Conservation (phyloP, 768 basidiomycete species). For the Panaeolus papilionaceus region DNA sequence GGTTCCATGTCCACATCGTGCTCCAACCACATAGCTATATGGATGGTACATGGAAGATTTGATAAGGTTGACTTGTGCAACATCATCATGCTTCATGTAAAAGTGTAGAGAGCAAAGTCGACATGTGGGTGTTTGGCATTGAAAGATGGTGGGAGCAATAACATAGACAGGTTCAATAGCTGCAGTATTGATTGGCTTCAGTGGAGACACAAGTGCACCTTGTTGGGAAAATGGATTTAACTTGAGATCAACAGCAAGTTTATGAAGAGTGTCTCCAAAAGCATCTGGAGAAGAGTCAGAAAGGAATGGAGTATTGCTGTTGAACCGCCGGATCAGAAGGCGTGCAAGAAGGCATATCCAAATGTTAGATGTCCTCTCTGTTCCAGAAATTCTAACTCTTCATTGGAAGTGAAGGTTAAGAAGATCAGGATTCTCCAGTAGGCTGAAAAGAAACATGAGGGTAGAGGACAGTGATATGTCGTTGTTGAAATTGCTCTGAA, state of each 20-base stretch:
- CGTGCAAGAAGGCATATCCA: background rate
- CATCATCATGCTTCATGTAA: conserved; percentile 2
- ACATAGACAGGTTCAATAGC: background rate
- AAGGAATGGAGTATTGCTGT: background rate
- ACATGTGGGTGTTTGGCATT: background rate
- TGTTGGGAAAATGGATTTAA: background rate
- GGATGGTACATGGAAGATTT: too few relatives aligned
- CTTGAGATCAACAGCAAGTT: background rate
- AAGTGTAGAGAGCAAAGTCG: background rate
- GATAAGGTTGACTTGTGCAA: background rate
- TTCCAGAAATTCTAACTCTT: conserved; percentile 3
- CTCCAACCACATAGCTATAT: background rate
- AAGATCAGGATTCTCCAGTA: too few relatives aligned
- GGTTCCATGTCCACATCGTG: background rate
- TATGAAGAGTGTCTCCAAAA: background rate
- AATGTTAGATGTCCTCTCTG: background rate
- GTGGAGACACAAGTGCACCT: background rate
- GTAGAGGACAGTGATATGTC: too few relatives aligned
- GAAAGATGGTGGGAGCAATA: background rate
- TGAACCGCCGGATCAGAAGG: background rate
- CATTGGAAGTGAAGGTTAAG: too few relatives aligned
- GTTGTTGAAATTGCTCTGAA: too few relatives aligned
- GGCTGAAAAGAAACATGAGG: too few relatives aligned
- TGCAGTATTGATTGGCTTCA: background rate
- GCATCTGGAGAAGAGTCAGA: background rate